These are phyloP conservation scores for Maudiozyma barnettii DNA, from an alignment of 805 yeast species.

Conservation along the genomic window DNA sequence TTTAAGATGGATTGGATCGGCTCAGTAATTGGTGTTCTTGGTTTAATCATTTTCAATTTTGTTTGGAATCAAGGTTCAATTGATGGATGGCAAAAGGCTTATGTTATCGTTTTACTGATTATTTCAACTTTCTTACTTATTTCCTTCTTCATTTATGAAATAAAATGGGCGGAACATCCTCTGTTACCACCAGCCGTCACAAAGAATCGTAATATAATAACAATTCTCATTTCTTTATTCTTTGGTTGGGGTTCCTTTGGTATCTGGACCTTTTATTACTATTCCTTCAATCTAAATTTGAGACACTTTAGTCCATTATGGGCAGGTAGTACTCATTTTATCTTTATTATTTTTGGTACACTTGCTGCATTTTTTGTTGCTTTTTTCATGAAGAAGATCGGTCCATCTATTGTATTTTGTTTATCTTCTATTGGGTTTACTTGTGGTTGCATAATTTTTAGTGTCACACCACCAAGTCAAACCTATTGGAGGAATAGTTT, in stretches of 20 bases:
- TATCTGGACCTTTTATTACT: constrained; percentile 58
- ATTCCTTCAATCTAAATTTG: constrained; percentile 41
- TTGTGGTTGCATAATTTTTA: constrained; percentile 43
- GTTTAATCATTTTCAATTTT: constrained; percentile 55
- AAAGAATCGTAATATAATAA: constrained; percentile 34
- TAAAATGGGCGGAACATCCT: constrained; percentile 37
- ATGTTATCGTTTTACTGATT: constrained; percentile 47
- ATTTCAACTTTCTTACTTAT: constrained; percentile 39
- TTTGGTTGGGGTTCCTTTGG: constrained; percentile 78
- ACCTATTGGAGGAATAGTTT: constrained; percentile 49
- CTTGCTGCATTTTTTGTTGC: constrained; percentile 48
- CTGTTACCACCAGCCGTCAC: constrained; percentile 45
- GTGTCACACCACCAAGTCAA: constrained; percentile 49
- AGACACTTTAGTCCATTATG: constrained; percentile 39
- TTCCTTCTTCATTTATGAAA: constrained; percentile 43
- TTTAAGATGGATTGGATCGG: constrained; percentile 43
- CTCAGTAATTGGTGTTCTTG: constrained; percentile 44
- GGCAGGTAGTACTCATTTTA: constrained; percentile 37
- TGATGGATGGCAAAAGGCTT: constrained; percentile 57
- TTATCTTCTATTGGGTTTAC: constrained; percentile 46
- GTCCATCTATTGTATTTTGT: constrained; percentile 44
- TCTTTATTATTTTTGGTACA: constrained; percentile 45
- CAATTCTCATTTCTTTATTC: constrained; percentile 42
- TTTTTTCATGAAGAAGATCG: constrained; percentile 35
- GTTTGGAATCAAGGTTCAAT: constrained; percentile 71